Conservation (phyloP, 306 rosid genomes). For the Cicer pinnatifidum region DNA sequence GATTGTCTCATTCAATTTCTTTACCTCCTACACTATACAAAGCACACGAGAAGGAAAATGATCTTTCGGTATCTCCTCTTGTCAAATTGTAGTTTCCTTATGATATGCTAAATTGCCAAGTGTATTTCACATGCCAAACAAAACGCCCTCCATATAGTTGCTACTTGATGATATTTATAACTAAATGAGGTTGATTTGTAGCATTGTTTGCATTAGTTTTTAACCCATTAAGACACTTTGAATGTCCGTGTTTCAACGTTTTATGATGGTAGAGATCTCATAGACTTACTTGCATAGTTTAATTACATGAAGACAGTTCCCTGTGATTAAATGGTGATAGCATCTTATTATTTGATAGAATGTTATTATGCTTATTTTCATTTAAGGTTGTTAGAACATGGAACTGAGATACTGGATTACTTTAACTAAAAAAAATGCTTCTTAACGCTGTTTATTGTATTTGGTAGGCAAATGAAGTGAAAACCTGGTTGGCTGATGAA, state of each 20-base stretch:
- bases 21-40: conserved; percentile 76
- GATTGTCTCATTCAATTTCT: conserved; percentile 56
- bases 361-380: conserved; percentile 31
- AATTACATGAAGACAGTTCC: conserved; percentile 27
- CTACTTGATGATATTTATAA: conserved; percentile 36
- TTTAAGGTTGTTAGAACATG: conserved; percentile 31
- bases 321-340: conserved; percentile 24
- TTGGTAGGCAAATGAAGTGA: conserved; percentile 62
- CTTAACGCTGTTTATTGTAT: conserved; percentile 43
- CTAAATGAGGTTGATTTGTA: conserved; percentile 32
- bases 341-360: conserved; percentile 39
- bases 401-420: conserved; percentile 17
- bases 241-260: conserved; percentile 21
- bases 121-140: conserved; percentile 29
- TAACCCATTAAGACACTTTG: conserved; percentile 31
- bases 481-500: conserved; percentile 86
- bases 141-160: conserved; percentile 11
- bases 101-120: conserved; percentile 32
- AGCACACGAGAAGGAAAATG: conserved; percentile 67
- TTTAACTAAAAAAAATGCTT: conserved; percentile 11
- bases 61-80: conserved; percentile 57
- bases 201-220: conserved; percentile 25
- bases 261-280: conserved; percentile 31
- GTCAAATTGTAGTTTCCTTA: conserved; percentile 39
- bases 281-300: conserved; percentile 19